Evolutionary conservation across 2,329 filamentous ascomycete species (phyloP).

Genomic region (Byssoonygena ceratinophila): DNA sequence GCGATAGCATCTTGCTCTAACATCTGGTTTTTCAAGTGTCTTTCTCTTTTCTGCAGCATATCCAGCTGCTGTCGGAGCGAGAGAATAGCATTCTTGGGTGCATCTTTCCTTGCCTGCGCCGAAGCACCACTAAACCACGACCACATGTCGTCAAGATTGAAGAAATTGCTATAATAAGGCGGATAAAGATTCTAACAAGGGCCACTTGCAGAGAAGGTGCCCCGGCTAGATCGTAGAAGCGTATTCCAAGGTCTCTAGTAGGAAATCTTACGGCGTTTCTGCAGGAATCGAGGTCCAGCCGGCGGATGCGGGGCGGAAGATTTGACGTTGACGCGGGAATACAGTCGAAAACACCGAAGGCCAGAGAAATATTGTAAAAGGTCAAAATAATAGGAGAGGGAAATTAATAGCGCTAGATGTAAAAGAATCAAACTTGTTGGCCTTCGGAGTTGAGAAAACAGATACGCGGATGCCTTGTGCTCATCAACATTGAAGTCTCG

Average conservation of each 20-base stretch:
- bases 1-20: constrained; percentile 83
- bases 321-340: background rate
- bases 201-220: background rate
- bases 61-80: constrained; percentile 78
- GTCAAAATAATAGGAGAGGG: background rate
- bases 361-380: background rate
- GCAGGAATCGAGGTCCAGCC: too few species aligned
- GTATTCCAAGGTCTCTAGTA: background rate
- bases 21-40: constrained; percentile 82
- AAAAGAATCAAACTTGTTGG: background rate
- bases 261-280: background rate
- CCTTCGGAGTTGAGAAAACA: background rate
- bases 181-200: background rate
- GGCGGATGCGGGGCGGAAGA: constrained; percentile 1
- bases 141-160: constrained; percentile 47
- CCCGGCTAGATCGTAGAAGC: background rate
- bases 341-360: background rate
- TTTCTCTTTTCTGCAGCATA: constrained; percentile 95
- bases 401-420: too few species aligned
- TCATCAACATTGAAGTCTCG: background rate
- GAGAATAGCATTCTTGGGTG: constrained; percentile 92
- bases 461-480: background rate
- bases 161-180: background rate
- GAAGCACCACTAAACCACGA: constrained; percentile 83
- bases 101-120: constrained; percentile 80